Conservation (phyloP, 495 filamentous ascomycete species). For the Amniculicola lignicola region DNA sequence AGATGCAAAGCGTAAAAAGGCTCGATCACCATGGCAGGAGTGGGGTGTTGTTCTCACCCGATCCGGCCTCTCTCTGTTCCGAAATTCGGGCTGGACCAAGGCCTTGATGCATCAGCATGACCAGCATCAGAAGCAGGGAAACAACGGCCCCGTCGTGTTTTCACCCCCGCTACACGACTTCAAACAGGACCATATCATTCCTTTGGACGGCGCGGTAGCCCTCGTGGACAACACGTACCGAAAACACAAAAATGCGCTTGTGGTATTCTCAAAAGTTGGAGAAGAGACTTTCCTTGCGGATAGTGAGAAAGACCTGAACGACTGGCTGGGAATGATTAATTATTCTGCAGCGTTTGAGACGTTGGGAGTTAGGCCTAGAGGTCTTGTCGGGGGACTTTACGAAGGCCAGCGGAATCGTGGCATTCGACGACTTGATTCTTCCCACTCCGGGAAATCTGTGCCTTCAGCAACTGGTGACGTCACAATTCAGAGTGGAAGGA, state of each 20-base stretch:
- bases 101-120: constrained; percentile 83
- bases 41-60: constrained; percentile 95
- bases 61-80: constrained; percentile 94
- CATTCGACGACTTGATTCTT: constrained; percentile 60
- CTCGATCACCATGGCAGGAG: constrained; percentile 94
- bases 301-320: constrained; percentile 86
- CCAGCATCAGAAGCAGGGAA: constrained; percentile 65
- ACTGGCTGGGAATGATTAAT: constrained; percentile 95
- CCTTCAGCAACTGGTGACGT: constrained; percentile 69
- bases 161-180: constrained; percentile 84
- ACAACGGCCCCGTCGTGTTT: constrained; percentile 74
- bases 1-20: constrained; percentile 89
- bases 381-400: constrained; percentile 78
- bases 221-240: constrained; percentile 82
- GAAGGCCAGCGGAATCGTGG: constrained; percentile 77
- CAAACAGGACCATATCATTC: constrained; percentile 88
- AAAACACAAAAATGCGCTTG: constrained; percentile 94
- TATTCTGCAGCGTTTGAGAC: constrained; percentile 92
- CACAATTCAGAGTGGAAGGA: constrained; percentile 60
- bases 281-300: constrained; percentile 92
- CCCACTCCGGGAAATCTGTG: constrained; percentile 52
- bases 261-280: constrained; percentile 75
- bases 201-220: constrained; percentile 86
- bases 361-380: constrained; percentile 85
- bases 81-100: constrained; percentile 89